These are phyloP conservation scores for Aspergillus felis DNA, from an alignment of 2,329 filamentous ascomycete genomes.

Conservation along the genomic window DNA sequence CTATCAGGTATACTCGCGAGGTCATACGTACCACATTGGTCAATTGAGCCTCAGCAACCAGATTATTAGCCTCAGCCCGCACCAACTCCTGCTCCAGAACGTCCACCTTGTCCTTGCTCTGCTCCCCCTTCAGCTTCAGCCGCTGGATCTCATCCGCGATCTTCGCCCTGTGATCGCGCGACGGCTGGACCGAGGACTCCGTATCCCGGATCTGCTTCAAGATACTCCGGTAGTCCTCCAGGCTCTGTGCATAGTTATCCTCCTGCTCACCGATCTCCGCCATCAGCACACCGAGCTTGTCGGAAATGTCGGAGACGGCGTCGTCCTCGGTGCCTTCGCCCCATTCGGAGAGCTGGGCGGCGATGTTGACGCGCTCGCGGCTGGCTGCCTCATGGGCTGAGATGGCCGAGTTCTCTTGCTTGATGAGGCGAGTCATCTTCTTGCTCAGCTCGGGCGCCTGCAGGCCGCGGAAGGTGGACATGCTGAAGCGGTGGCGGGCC, in stretches of 20 bases:
- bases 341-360: constrained; percentile 91
- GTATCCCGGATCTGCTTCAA: constrained; percentile 95
- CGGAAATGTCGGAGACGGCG: constrained; percentile 79
- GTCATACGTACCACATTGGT: constrained; percentile 72
- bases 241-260: constrained; percentile 75
- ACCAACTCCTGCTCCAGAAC: constrained; percentile 95
- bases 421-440: constrained; percentile 87
- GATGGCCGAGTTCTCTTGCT: constrained; percentile 88
- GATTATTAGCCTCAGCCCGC: constrained; percentile 87
- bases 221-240: constrained; percentile 78
- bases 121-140: constrained; percentile 81
- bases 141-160: constrained; percentile 88
- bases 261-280: constrained; percentile 94
- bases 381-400: constrained; percentile 78
- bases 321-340: constrained; percentile 89
- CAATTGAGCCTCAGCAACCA: constrained; percentile 94
- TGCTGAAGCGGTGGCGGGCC: constrained; percentile 67
- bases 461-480: constrained; percentile 79
- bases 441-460: constrained; percentile 85
- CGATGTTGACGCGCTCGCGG: constrained; percentile 78
- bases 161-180: constrained; percentile 80
- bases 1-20: neutral
- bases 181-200: constrained; percentile 91
- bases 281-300: constrained; percentile 91
- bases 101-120: constrained; percentile 73